phyloP scores from a whole-genome alignment of 495 filamentous ascomycete genomes.

The Penicillium paxilli region DNA sequence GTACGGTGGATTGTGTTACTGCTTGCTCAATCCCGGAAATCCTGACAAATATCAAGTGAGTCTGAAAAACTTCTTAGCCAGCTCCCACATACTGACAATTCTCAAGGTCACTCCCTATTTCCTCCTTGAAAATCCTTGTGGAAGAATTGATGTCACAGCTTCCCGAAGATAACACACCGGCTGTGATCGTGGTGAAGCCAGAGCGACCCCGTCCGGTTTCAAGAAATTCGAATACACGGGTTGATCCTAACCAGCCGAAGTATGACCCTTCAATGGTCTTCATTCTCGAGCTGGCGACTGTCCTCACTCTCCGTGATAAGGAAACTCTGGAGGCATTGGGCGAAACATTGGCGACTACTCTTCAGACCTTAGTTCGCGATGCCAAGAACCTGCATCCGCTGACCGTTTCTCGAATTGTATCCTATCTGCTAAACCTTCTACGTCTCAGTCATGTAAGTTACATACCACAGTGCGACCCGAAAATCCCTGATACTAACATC shows the following conservation, averaged over 20 bases:
- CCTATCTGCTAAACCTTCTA: constrained; percentile 81
- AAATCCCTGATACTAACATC: constrained; percentile 37
- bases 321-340: constrained; percentile 70
- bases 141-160: constrained; percentile 76
- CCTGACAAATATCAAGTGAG: constrained; percentile 81
- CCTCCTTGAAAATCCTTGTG: constrained; percentile 66
- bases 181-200: constrained; percentile 84
- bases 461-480: constrained; percentile 2
- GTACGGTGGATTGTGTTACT: constrained; percentile 91
- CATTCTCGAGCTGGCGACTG: constrained; percentile 83
- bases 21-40: constrained; percentile 83
- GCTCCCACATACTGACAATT: constrained; percentile 1
- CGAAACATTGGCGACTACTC: constrained; percentile 72
- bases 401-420: constrained; percentile 77
- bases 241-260: constrained; percentile 55
- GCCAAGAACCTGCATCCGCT: constrained; percentile 75
- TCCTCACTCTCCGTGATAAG: constrained; percentile 75
- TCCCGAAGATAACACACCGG: constrained; percentile 78
- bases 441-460: constrained; percentile 79
- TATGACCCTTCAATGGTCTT: constrained; percentile 91
- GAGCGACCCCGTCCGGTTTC: constrained; percentile 64
- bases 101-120: constrained; percentile 64
- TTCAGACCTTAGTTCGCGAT: constrained; percentile 81
- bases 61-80: constrained; percentile 5
- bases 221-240: constrained; percentile 39